Evolutionary conservation across 257 asterid species (phyloP), one percentile per base, ranked within the genome.

Genomic region (Eucommia ulmoides): DNA sequence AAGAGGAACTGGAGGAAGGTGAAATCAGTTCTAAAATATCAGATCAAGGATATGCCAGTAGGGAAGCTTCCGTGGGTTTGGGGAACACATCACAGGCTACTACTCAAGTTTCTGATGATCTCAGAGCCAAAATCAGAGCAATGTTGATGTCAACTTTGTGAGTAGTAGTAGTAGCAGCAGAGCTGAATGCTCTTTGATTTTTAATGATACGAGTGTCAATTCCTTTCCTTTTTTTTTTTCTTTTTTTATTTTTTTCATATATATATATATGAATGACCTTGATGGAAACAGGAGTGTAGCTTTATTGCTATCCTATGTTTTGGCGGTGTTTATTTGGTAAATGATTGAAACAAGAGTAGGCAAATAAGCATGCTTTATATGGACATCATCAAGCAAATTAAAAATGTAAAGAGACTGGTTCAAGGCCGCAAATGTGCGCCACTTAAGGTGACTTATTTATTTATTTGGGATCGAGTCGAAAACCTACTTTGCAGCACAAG

Each of bases 41-140:
- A 0, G 78, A 64, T 60, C 83, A 62, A 59, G 33, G 69, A 53
- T 49, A 57, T 45, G 49, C 48, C 21, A 70, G 77, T 60, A 65
- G 78, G 41, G 91, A 67, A 64, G 54, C 74, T 57, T 64, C 76
- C 0, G 65, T 59, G 5, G 80, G 62, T 1, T 54, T 42, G 21
- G 26, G 17, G 12, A 60, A 60, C 59, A 24, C 72, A 18, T 60
- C 22, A 12, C 68, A 55, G 44, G 86, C 71, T 33, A 23, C 66
- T 11, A 54, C 75, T 9, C 79, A 75, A 16, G 73, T 86, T 41
- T 76, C 94, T 12, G 84, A 74, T 62, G 95, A 88, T 61, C 73
- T 83, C 35, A 73, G 93, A 69, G 97, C 95, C 61, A 88, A 88
- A 70, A 77, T 88, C 23, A 74, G 81, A 0, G 81, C 77, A 35